Evolutionary conservation across 768 basidiomycete genomes (phyloP).

Genomic region (Fistulinella prunicolor): DNA sequence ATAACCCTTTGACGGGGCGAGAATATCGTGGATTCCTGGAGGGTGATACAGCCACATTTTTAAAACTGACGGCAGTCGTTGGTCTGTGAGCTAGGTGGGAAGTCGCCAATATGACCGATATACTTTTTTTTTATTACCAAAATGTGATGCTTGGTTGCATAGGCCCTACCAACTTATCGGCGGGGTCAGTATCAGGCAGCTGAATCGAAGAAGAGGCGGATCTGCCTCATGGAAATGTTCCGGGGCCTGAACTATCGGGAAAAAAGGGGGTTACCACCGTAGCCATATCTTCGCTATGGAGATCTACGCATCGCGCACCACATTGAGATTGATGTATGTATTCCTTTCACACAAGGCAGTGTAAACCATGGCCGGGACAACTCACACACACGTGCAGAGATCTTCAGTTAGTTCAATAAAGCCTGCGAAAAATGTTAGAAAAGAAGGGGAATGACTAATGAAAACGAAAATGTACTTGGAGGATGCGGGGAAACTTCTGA

Average conservation of each 20-base stretch:
- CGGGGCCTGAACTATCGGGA: conserved; percentile 6
- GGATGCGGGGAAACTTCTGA: conserved; percentile 2
- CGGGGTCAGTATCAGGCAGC: not conserved
- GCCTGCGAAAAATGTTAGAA: conserved; percentile 12
- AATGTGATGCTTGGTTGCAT: not conserved
- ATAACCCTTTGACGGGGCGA: not conserved
- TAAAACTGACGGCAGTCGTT: not conserved
- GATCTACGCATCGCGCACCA: conserved; percentile 9
- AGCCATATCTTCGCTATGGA: conserved; percentile 1
- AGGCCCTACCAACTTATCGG: not conserved
- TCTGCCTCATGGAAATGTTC: conserved; percentile 6
- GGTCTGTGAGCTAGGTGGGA: not conserved
- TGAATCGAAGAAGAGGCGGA: not conserved
- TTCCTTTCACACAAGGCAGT: conserved; percentile 11
- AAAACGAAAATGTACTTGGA: conserved; percentile 10
- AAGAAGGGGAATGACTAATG: conserved; percentile 1
- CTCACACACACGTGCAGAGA: not conserved
- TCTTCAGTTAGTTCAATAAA: conserved; percentile 2
- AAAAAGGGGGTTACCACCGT: too few species aligned
- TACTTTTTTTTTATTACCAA: not conserved
- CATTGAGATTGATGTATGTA: not conserved
- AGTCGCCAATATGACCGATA: not conserved
- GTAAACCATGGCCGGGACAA: not conserved
- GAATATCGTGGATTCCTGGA: not conserved
- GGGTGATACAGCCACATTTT: not conserved